These are phyloP conservation scores for Kodamaea kaohsiungensis DNA, from an alignment of 805 yeast species.

Conservation along the genomic window DNA sequence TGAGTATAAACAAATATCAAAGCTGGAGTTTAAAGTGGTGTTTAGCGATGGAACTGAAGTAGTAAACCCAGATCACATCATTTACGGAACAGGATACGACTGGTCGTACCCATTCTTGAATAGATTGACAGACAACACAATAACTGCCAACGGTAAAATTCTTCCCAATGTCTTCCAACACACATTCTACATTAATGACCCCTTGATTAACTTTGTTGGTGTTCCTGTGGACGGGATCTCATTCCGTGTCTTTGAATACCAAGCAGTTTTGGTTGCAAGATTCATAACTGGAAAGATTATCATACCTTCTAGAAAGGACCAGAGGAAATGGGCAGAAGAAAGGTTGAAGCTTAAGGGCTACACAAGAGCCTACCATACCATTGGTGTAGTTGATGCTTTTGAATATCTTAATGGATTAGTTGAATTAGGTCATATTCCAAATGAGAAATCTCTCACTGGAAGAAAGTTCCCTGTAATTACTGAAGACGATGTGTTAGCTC, in stretches of 20 bases:
- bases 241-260: slow-evolving; percentile 60
- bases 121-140: slow-evolving; percentile 31
- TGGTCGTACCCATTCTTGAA: slow-evolving; percentile 63
- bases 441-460: slow-evolving; percentile 16
- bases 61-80: slow-evolving; percentile 51
- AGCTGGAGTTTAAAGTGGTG: slow-evolving; percentile 34
- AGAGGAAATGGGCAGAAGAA: slow-evolving; percentile 43
- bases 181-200: slow-evolving; percentile 56
- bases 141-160: slow-evolving; percentile 26
- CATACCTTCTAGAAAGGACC: slow-evolving; percentile 50
- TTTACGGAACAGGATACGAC: slow-evolving; percentile 77
- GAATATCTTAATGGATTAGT: slow-evolving; percentile 16
- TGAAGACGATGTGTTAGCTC: slow-evolving; percentile 16
- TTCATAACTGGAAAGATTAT: slow-evolving; percentile 56
- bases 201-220: slow-evolving; percentile 64
- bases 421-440: slow-evolving; percentile 19
- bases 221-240: slow-evolving; percentile 64
- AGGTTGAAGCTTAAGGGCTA: slow-evolving; percentile 44
- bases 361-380: slow-evolving; percentile 43
- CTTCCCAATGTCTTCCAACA: slow-evolving; percentile 57
- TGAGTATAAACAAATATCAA: slow-evolving; percentile 16
- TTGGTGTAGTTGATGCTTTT: slow-evolving; percentile 20
- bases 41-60: slow-evolving; percentile 52
- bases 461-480: slow-evolving; percentile 24
- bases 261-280: slow-evolving; percentile 65